phyloP scores from a whole-genome alignment of 202 grass and related monocot species.

The Elaeis oleifera region DNA sequence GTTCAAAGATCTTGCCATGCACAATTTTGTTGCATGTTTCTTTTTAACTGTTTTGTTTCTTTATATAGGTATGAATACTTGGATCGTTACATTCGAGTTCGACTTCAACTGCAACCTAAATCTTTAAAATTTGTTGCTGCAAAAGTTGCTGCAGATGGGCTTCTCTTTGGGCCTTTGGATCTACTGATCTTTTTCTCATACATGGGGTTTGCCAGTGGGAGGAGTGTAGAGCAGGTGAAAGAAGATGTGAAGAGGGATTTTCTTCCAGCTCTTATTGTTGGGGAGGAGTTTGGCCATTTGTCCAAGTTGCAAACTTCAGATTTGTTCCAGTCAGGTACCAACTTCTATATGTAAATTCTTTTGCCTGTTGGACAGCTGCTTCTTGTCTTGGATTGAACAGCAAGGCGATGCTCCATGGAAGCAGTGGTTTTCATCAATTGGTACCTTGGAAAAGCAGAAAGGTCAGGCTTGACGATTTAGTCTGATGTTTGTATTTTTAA shows the following conservation, averaged over 20 bases:
- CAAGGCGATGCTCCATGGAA: constrained; percentile 92
- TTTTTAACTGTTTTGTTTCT: neutral
- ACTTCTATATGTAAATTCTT: constrained; percentile 90
- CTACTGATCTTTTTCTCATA: constrained; percentile 85
- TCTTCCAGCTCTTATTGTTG: constrained; percentile 65
- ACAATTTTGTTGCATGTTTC: constrained; percentile 1
- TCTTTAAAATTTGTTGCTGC: constrained; percentile 63
- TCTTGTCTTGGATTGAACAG: constrained; percentile 92
- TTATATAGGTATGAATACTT: constrained; percentile 78
- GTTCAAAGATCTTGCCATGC: too few species aligned
- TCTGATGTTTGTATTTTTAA: too few species aligned
- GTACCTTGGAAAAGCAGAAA: constrained; percentile 45
- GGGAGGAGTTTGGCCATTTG: constrained; percentile 63
- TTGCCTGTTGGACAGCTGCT: constrained; percentile 77
- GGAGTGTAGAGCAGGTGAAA: constrained; percentile 60
- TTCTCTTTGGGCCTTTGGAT: constrained; percentile 67
- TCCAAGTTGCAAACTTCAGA: constrained; percentile 81
- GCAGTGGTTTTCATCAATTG: constrained; percentile 53
- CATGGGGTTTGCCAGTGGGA: constrained; percentile 64
- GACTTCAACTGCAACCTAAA: constrained; percentile 40
- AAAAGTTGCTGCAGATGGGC: constrained; percentile 65
- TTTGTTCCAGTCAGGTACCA: constrained; percentile 76
- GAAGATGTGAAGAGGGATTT: constrained; percentile 96
- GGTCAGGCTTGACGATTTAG: constrained; percentile 26
- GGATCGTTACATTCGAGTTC: constrained; percentile 50